Conservation (phyloP, 1,139 yeast species). For the Geotrichum restrictum region DNA sequence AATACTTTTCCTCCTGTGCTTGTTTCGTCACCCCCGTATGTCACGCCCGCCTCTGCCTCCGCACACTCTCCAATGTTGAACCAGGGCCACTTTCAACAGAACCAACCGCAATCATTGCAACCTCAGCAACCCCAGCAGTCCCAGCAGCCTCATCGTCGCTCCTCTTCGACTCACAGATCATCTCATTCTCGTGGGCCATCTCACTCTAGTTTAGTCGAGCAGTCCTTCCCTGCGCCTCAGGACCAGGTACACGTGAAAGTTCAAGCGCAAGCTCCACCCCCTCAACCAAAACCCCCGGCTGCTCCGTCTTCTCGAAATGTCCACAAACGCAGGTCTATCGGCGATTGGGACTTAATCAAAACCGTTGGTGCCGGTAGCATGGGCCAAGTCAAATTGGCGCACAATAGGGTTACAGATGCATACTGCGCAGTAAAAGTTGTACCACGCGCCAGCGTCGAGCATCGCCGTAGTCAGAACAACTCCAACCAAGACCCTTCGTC, state of each 20-base stretch:
- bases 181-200: constrained; percentile 5
- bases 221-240: background rate
- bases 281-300: constrained; percentile 10
- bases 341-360: constrained; percentile 94
- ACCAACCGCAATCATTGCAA: background rate
- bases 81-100: background rate
- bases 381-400: constrained; percentile 97
- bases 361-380: constrained; percentile 98
- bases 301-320: constrained; percentile 10
- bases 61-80: background rate
- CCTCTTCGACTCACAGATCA: background rate
- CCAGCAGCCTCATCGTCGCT: background rate
- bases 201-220: background rate
- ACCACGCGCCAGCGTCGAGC: constrained; percentile 67
- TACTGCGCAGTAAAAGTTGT: constrained; percentile 60
- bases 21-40: background rate
- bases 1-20: background rate
- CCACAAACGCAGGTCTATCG: constrained; percentile 71
- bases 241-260: background rate
- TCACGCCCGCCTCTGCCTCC: background rate
- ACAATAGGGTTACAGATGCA: constrained; percentile 75
- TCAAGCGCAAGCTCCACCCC: constrained; percentile 7
- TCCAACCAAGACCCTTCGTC: constrained; percentile 53
- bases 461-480: constrained; percentile 21
- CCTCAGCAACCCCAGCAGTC: background rate